Conservation (phyloP, 495 filamentous ascomycete genomes). For the Aspergillus egyptiacus region DNA sequence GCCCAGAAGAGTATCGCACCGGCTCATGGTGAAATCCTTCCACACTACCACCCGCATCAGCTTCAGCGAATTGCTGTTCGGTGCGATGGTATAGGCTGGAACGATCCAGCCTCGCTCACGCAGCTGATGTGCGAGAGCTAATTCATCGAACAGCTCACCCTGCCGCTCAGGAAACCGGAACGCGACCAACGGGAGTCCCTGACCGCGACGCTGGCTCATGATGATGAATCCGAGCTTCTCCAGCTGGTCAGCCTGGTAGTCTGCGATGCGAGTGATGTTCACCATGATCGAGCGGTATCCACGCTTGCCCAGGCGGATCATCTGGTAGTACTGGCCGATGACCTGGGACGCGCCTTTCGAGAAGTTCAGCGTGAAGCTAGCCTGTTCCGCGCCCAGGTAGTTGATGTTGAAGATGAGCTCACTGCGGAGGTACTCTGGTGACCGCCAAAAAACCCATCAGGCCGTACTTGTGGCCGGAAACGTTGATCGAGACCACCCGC, state of each 20-base stretch:
- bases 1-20: conserved; percentile 65
- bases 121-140: conserved; percentile 75
- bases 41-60: conserved; percentile 86
- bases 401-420: conserved; percentile 98
- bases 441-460: conserved; percentile 85
- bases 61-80: conserved; percentile 70
- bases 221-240: conserved; percentile 75
- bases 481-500: conserved; percentile 86
- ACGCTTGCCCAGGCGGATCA: conserved; percentile 86
- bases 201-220: conserved; percentile 69
- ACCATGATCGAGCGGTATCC: conserved; percentile 88
- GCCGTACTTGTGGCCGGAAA: conserved; percentile 86
- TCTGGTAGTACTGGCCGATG: conserved; percentile 93
- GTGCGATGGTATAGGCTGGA: conserved; percentile 92
- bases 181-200: conserved; percentile 79
- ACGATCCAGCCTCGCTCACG: conserved; percentile 84
- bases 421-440: conserved; percentile 75
- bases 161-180: conserved; percentile 60
- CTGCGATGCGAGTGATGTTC: conserved; percentile 78
- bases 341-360: conserved; percentile 88
- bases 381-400: conserved; percentile 89
- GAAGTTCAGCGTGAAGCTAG: conserved; percentile 94
- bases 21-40: conserved; percentile 75
- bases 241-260: conserved; percentile 70
- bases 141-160: conserved; percentile 73